Conservation (phyloP, 257 asterid species). For the Penstemon eatonii region DNA sequence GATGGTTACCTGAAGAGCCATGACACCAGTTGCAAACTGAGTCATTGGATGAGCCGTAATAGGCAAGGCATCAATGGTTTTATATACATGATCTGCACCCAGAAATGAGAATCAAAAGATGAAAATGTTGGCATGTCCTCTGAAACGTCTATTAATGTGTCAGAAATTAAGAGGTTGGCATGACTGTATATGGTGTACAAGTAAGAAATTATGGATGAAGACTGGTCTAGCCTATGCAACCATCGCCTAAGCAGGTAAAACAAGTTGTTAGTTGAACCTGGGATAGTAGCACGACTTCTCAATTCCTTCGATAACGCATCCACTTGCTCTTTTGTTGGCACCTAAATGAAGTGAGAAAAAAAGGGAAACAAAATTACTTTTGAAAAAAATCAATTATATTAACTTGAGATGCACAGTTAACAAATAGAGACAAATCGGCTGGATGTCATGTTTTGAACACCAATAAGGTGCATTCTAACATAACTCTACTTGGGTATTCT, state of each 20-base stretch:
- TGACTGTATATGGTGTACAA: slow-evolving; percentile 5
- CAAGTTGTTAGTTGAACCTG: slow-evolving; percentile 57
- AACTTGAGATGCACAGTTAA: no score
- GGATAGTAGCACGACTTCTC: slow-evolving; percentile 83
- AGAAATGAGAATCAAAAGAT: slow-evolving; percentile 28
- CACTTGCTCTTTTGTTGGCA: slow-evolving; percentile 93
- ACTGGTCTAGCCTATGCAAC: neutral
- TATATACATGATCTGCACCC: slow-evolving; percentile 81
- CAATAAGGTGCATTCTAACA: slow-evolving; percentile 5
- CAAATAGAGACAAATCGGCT: no score
- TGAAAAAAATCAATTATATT: neutral
- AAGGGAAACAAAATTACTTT: slow-evolving; percentile 13
- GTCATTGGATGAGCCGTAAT: slow-evolving; percentile 91
- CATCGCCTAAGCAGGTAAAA: slow-evolving; percentile 21
- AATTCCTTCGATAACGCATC: slow-evolving; percentile 83
- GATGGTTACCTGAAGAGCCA: slow-evolving; percentile 88
- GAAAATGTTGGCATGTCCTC: neutral
- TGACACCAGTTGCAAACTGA: slow-evolving; percentile 91
- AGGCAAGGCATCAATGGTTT: slow-evolving; percentile 78
- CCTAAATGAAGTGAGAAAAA: slow-evolving; percentile 45
- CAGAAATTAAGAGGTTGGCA: neutral
- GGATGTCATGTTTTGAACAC: no score
- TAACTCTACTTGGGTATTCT: neutral
- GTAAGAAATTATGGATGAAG: neutral
- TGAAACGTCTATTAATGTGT: slow-evolving; percentile 7